Base-by-base conservation (phyloP, 2,329 filamentous ascomycete species). In the Aureobasidium uvarum region DNA sequence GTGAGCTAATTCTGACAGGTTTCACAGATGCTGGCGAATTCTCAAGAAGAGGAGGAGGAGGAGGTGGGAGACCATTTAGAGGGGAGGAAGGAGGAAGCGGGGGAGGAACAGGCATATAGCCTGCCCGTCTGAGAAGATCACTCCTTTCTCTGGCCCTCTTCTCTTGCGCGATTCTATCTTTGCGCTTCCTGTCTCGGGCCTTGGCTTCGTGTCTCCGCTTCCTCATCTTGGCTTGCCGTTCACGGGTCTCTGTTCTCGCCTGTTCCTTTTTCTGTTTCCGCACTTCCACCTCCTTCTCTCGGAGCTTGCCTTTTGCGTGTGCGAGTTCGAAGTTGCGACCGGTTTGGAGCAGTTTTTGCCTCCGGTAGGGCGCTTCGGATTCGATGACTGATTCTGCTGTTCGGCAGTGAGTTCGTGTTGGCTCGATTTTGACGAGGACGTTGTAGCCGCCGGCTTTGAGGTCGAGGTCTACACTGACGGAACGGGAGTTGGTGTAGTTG, bases 381-480 rank as follows among this genome's bases (percentile, higher is more conserved):
- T 60, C 56, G 18, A 60, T 60, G 4, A 60, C 43, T 6, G 41
- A 48, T n/a, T 60, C 56, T 28, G 56, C 41, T 8, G 56, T 60
- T 2, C 28, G 41, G 65, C 87, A 89, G 65, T 86, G 85, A 11
- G 77, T 71, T n/a, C 88, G 84, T 20, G 82, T 83, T 1, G 89
- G 89, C 8, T 87, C 86, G 66, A 95, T 83, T 73, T 90, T 92
- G 74, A 94, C 84, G 25, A 91, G 81, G 5, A 96, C 85, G 7
- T 85, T 86, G 76, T 96, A 96, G 50, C 84, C 86, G 13, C 91
- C 91, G 0, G 88, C 84, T 23, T 90, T 86, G 31, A 96, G 84
- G 20, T 73, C 70, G 10, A 95, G 81, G 74, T 95, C 91, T 1
- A 90, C 87, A 59, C 89, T 92, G 45, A 92, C 88, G 0, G 89